Evolutionary conservation across 192 early-diverging fungal genomes (phyloP), one percentile per base, ranked within the genome.

Genomic region (Mortierella alpina): DNA sequence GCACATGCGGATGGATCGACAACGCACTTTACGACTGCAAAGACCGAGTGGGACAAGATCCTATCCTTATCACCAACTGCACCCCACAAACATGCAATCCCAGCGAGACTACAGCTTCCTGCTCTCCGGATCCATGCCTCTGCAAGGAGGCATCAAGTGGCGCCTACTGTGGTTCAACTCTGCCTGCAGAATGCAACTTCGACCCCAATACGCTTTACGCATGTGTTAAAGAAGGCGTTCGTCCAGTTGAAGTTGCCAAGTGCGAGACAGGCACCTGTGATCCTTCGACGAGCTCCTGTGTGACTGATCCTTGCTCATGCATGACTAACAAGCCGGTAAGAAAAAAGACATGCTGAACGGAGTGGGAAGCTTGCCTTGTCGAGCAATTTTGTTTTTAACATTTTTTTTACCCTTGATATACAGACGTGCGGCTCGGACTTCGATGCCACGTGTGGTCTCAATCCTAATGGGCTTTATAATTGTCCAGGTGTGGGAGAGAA

Each of bases 281-380:
- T 47, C 10, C 60, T 9, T 11, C 9, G 42, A 11, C 42, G 7
- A 62, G 49, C 6, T 39, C 64, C 15, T 66, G 64, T 18, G 42
- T 44, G 10, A 31, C 52, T 18, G 52, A 66, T 15, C 64, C 64
- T 54, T 66, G 64, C 41, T 10, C 47, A 10, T 66, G 64, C 40
- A 41, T 51, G 1, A 5, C 22, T 10, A 55, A 13, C 13, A 8
- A 14, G 5, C 12, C 18, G 18, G 61, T 49, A 42, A 15, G 56
- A 12, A 13, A 53, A 10, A 14, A 1, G 17, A 53, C 15, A 20
- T 53, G 15, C 10, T 31, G 31, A 31, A 31, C 31, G 31, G 31
- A 31, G 31, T 31, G 31, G 31, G 31, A 31, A 31, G 31, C 1
- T 31, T 31, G 31, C 31, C 31, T 31, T 31, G 31, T 3, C 3